These are phyloP conservation scores for Penicillium sp. DNA, from an alignment of 2,329 filamentous ascomycete genomes.

Conservation along the genomic window DNA sequence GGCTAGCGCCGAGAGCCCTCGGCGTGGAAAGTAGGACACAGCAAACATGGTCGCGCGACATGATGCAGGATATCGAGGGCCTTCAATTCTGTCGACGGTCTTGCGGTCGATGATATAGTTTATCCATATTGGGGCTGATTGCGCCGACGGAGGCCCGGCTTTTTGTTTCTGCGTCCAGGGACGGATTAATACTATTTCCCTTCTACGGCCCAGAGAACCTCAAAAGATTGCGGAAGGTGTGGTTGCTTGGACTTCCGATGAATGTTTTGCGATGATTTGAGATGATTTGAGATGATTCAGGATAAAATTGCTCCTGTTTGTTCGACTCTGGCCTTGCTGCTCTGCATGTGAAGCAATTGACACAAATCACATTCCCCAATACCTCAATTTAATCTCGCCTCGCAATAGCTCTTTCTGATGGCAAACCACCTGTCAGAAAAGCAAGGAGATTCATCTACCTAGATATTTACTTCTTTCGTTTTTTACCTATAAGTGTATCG, in stretches of 20 bases:
- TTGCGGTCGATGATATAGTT: conserved; percentile 32
- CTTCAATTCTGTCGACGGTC: conserved; percentile 19
- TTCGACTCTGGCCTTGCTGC: conserved; percentile 7
- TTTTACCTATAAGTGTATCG: too few relatives aligned
- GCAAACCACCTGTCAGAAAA: background rate
- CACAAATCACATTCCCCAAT: conserved; percentile 3
- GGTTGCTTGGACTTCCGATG: background rate
- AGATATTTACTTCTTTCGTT: too few relatives aligned
- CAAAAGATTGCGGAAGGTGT: background rate
- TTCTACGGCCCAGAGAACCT: conserved; percentile 25
- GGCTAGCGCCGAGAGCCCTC: conserved; percentile 39
- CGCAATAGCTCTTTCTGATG: background rate
- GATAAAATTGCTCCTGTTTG: background rate
- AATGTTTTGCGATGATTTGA: background rate
- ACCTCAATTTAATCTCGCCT: background rate
- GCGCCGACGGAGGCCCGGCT: conserved; percentile 41
- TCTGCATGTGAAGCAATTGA: conserved; percentile 21
- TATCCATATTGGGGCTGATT: conserved; percentile 37
- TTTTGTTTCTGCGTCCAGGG: conserved; percentile 48
- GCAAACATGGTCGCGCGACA: conserved; percentile 38
- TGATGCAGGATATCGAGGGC: conserved; percentile 22
- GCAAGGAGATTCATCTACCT: too few relatives aligned
- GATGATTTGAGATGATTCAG: background rate
- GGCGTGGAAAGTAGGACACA: conserved; percentile 37
- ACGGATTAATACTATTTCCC: conserved; percentile 51